phyloP scores from a whole-genome alignment of 768 basidiomycete species.

The Lactarius hatsudake region DNA sequence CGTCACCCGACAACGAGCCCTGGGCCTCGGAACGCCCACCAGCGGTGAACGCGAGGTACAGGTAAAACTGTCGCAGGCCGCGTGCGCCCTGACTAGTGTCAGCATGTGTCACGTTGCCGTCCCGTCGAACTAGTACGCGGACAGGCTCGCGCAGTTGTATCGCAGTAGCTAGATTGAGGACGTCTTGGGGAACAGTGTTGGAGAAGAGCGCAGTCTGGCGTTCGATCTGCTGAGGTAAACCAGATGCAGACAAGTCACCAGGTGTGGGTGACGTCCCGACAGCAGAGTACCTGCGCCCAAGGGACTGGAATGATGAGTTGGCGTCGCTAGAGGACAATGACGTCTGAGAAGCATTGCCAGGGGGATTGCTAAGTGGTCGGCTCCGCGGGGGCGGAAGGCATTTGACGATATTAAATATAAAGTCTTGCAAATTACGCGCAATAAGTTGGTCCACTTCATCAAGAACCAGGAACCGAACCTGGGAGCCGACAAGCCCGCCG shows the following conservation, averaged over 20 bases:
- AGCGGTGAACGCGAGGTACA: slow-evolving; percentile 93
- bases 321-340: slow-evolving; percentile 25
- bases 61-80: slow-evolving; percentile 91
- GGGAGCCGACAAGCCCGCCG: slow-evolving; percentile 73
- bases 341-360: slow-evolving; percentile 30
- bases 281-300: slow-evolving; percentile 56
- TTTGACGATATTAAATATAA: slow-evolving; percentile 90
- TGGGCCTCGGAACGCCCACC: slow-evolving; percentile 64
- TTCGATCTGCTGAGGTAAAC: slow-evolving; percentile 50
- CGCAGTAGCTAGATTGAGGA: slow-evolving; percentile 89
- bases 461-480: slow-evolving; percentile 90
- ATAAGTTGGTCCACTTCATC: slow-evolving; percentile 99
- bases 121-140: slow-evolving; percentile 92
- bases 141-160: slow-evolving; percentile 96
- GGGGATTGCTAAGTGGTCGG: slow-evolving; percentile 50
- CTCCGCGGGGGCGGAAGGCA: slow-evolving; percentile 86
- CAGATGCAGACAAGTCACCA: slow-evolving; percentile 37
- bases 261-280: slow-evolving; percentile 48
- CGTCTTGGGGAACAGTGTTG: slow-evolving; percentile 97
- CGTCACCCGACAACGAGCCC: slow-evolving; percentile 46
- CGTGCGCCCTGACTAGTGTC: slow-evolving; percentile 72
- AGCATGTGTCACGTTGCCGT: slow-evolving; percentile 73
- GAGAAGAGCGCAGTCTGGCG: slow-evolving; percentile 95
- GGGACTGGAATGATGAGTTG: slow-evolving; percentile 33
- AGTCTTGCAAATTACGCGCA: slow-evolving; percentile 93